These are phyloP conservation scores for Eucalyptus tenuipes DNA, from an alignment of 345 rosid genomes.

Conservation along the genomic window DNA sequence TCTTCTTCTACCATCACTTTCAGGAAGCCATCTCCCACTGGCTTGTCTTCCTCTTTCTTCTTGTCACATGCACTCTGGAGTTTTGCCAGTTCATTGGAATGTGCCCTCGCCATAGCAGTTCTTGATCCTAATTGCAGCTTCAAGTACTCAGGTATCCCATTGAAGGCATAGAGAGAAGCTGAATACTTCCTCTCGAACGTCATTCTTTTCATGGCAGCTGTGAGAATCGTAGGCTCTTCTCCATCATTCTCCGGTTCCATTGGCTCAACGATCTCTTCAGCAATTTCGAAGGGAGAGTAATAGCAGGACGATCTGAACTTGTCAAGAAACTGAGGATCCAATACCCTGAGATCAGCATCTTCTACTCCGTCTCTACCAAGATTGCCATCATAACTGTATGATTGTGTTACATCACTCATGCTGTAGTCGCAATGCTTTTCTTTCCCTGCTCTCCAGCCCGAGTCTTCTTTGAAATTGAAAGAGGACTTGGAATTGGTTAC, in stretches of 20 bases:
- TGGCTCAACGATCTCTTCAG: slow-evolving; percentile 29
- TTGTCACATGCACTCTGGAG: slow-evolving; percentile 22
- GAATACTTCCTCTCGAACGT: slow-evolving; percentile 51
- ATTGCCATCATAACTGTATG: slow-evolving; percentile 3
- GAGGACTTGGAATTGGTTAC: slow-evolving; percentile 15
- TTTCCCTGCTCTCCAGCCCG: neutral
- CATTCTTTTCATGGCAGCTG: slow-evolving; percentile 47
- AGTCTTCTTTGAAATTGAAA: slow-evolving; percentile 14
- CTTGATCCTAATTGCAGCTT: slow-evolving; percentile 20
- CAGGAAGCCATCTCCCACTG: neutral
- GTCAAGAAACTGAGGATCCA: slow-evolving; percentile 41
- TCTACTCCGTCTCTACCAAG: slow-evolving; percentile 2
- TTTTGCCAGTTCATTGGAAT: slow-evolving; percentile 6
- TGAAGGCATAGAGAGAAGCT: slow-evolving; percentile 54
- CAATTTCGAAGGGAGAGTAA: slow-evolving; percentile 45
- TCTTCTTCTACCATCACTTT: slow-evolving; percentile 1
- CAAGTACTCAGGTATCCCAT: slow-evolving; percentile 47
- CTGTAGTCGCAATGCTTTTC: neutral
- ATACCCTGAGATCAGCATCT: neutral
- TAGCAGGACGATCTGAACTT: slow-evolving; percentile 10
- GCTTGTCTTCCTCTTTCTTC: slow-evolving; percentile 9
- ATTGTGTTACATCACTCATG: slow-evolving; percentile 7
- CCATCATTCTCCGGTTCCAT: slow-evolving; percentile 13
- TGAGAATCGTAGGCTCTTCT: slow-evolving; percentile 31
- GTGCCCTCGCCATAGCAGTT: neutral